A percentile compares a stretch with the other conserved stretches of the same genome.
Evolutionary conservation across 75 land plant species (phyloP).

Genomic region (Azolla pinnata): DNA sequence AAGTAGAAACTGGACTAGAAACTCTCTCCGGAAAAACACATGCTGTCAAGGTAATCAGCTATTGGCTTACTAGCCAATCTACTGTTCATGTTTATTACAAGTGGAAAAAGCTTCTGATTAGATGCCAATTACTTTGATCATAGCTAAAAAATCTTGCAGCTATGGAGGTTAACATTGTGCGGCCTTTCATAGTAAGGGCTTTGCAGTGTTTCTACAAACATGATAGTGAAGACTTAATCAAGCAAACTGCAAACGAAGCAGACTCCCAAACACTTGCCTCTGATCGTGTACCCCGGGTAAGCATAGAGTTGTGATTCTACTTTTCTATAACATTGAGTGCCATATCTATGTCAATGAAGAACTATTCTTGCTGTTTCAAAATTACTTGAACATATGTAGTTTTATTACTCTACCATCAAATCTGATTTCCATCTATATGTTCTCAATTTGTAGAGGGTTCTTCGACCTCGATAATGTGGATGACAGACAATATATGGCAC

Average conservation of each 20-base stretch:
- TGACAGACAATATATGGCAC: neutral
- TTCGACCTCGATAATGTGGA: conserved; percentile 1
- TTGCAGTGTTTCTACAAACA: conserved; percentile 82
- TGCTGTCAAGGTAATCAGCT: conserved; percentile 87
- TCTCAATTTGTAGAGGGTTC: neutral
- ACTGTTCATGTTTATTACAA: neutral
- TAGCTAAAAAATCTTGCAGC: conserved; percentile 93
- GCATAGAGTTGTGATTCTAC: conserved; percentile 12
- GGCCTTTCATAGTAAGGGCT: conserved; percentile 71
- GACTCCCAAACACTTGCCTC: conserved; percentile 23
- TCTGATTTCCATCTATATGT: neutral
- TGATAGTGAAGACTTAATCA: conserved; percentile 63
- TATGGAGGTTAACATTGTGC: conserved; percentile 93
- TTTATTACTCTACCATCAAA: neutral
- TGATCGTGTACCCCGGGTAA: conserved; percentile 60
- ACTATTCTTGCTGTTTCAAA: neutral
- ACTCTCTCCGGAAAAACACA: conserved; percentile 54
- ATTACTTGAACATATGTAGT: neutral
- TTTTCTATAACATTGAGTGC: neutral
- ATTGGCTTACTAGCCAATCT: conserved; percentile 1
- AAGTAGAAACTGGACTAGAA: conserved; percentile 82
- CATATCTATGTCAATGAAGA: neutral
- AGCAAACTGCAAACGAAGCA: conserved; percentile 27
- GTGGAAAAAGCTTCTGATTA: neutral
- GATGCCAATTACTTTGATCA: neutral